These are phyloP conservation scores for Backusella macrospora DNA, from an alignment of 192 early-diverging fungal species.

Conservation along the genomic window DNA sequence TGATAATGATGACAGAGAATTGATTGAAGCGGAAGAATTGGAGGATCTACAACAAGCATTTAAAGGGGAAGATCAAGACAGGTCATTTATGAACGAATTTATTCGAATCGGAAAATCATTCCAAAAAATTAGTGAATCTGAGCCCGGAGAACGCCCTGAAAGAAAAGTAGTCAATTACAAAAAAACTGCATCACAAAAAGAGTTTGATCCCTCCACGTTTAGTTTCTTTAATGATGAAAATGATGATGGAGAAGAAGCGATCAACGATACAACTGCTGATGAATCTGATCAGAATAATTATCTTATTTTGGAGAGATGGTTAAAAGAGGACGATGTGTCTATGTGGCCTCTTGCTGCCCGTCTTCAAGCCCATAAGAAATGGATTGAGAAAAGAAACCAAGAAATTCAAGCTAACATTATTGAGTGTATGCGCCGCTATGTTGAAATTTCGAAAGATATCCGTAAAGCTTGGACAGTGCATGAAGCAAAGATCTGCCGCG, in stretches of 20 bases:
- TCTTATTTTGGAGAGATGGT: conserved; percentile 24
- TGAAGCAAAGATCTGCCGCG: conserved; percentile 37
- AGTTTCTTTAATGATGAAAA: conserved; percentile 21
- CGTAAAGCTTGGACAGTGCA: neutral
- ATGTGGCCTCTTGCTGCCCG: conserved; percentile 40
- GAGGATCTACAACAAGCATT: conserved; percentile 47
- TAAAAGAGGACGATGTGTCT: conserved; percentile 34
- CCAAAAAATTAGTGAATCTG: neutral
- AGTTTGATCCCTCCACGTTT: conserved; percentile 9
- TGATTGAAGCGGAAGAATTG: conserved; percentile 54
- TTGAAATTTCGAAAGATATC: conserved; percentile 22
- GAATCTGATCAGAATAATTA: neutral
- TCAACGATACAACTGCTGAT: neutral
- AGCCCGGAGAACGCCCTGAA: neutral
- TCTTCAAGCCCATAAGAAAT: conserved; percentile 32
- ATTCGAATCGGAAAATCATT: conserved; percentile 23
- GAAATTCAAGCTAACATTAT: conserved; percentile 16
- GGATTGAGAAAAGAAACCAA: conserved; percentile 24
- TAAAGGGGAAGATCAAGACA: conserved; percentile 34
- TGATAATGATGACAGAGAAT: conserved; percentile 45
- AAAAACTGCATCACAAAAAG: conserved; percentile 6
- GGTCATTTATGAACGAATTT: conserved; percentile 19
- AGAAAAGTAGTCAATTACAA: conserved; percentile 33
- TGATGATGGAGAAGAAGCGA: conserved; percentile 1
- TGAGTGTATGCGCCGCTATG: conserved; percentile 27